phyloP scores from a whole-genome alignment of 306 rosid species.

The Mimosa bimucronata region DNA sequence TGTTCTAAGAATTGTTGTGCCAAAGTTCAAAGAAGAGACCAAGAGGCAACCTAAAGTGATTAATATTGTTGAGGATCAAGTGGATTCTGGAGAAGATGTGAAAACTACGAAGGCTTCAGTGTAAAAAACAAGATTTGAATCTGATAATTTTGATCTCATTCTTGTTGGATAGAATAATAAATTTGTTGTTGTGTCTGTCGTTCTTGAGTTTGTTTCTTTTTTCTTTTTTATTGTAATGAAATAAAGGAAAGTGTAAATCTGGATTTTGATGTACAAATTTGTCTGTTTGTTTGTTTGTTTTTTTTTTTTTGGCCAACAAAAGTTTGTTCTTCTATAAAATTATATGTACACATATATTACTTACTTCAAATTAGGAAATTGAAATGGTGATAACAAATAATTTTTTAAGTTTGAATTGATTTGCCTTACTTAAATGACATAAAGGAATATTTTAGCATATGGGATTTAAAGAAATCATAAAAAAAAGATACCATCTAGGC shows the following conservation, averaged over 20 bases:
- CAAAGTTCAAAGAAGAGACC: constrained; percentile 41
- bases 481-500: too few species aligned
- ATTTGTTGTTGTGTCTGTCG: neutral
- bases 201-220: neutral
- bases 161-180: neutral
- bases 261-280: neutral
- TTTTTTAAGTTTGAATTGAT: too few species aligned
- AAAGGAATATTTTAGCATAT: too few species aligned
- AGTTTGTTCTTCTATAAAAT: too few species aligned
- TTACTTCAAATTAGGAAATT: too few species aligned
- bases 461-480: too few species aligned
- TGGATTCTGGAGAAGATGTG: constrained; percentile 25
- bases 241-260: neutral
- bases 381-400: too few species aligned
- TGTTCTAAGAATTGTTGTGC: constrained; percentile 41
- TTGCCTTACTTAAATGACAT: too few species aligned
- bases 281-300: too few species aligned
- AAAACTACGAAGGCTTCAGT: constrained; percentile 31
- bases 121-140: neutral
- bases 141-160: neutral
- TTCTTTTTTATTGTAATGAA: neutral
- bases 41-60: constrained; percentile 47
- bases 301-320: too few species aligned
- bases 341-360: too few species aligned
- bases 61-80: constrained; percentile 22